Conservation (phyloP, 2,329 filamentous ascomycete genomes). For the Ceratocystis smalleyi region DNA sequence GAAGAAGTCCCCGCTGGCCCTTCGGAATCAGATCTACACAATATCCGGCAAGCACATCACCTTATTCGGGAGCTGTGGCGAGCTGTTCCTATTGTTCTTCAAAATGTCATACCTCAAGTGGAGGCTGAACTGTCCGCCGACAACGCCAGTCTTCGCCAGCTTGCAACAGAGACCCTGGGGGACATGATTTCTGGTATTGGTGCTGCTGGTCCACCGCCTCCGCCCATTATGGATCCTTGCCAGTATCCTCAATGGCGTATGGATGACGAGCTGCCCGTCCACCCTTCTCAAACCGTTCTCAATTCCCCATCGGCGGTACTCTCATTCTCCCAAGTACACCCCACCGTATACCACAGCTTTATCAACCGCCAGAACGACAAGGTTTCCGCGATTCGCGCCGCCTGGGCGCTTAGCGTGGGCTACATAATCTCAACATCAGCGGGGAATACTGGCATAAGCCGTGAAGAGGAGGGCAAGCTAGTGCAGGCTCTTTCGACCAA, state of each 20-base stretch:
- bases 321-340: constrained; percentile 74
- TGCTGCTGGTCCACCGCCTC: constrained; percentile 67
- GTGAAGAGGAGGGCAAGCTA: constrained; percentile 63
- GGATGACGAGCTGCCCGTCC: constrained; percentile 38
- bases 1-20: constrained; percentile 47
- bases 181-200: constrained; percentile 92
- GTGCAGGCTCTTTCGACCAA: constrained; percentile 63
- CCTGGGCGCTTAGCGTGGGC: constrained; percentile 72
- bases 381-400: constrained; percentile 61
- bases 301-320: constrained; percentile 74
- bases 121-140: constrained; percentile 86
- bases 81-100: constrained; percentile 71
- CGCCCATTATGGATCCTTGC: constrained; percentile 58
- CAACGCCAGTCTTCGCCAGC: constrained; percentile 66
- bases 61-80: constrained; percentile 88
- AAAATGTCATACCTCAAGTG: constrained; percentile 85
- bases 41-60: constrained; percentile 76
- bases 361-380: constrained; percentile 77
- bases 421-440: constrained; percentile 83
- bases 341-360: constrained; percentile 67
- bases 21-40: constrained; percentile 70
- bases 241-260: constrained; percentile 67
- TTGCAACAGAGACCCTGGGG: constrained; percentile 87
- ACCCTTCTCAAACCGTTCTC: constrained; percentile 44
- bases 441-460: constrained; percentile 72